Percentiles rank a stretch among this genome's conserved stretches.
Conservation (phyloP, 257 asterid species). For the Fraxinus excelsior region DNA sequence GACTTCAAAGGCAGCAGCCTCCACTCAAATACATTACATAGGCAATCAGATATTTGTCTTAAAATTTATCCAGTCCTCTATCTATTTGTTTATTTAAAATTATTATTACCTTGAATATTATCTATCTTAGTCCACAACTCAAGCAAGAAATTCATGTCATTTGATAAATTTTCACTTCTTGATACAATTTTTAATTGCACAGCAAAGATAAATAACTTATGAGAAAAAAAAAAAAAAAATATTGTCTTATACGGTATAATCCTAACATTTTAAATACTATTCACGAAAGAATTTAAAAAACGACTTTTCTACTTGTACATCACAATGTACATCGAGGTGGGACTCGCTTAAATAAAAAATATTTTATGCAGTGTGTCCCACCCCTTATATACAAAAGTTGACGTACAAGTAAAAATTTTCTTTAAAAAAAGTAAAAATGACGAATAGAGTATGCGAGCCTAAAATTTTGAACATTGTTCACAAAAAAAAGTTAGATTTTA, state of each 20-base stretch:
- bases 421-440: no score
- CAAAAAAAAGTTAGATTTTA: background rate
- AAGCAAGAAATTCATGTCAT: background rate
- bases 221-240: no score
- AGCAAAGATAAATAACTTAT: background rate
- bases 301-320: no score
- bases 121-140: background rate
- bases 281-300: background rate
- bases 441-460: no score
- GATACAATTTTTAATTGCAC: background rate
- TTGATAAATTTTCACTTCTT: background rate
- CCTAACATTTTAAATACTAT: no score
- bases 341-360: no score
- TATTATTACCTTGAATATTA: background rate
- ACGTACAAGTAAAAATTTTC: no score
- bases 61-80: background rate
- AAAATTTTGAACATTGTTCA: background rate
- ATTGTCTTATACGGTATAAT: background rate
- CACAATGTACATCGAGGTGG: no score
- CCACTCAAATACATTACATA: background rate
- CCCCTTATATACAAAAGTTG: no score
- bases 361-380: no score
- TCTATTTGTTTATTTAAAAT: background rate
- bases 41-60: background rate
- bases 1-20: background rate